These are phyloP conservation scores for Punctularia strigosozonata DNA, from an alignment of 768 basidiomycete species.

Conservation along the genomic window DNA sequence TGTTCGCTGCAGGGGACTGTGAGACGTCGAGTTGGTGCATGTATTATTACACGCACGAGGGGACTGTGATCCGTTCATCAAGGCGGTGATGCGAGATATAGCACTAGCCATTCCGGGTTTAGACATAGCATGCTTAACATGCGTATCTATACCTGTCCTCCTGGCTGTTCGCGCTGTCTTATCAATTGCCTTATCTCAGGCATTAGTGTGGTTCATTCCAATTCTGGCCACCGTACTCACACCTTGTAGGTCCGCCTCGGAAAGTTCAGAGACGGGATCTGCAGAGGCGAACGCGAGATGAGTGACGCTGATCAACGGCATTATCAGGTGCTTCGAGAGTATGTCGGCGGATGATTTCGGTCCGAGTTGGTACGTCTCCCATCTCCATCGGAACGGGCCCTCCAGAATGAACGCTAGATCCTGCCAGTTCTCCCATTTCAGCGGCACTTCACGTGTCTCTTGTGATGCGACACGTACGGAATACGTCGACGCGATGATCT, in stretches of 20 bases:
- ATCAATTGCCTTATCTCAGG: conserved; percentile 43
- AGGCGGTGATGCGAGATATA: conserved; percentile 58
- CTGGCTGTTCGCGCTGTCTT: conserved; percentile 60
- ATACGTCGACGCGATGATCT: conserved; percentile 44
- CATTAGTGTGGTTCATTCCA: conserved; percentile 3
- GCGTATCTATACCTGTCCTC: conserved; percentile 54
- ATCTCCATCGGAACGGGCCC: conserved; percentile 64
- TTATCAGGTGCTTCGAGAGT: conserved; percentile 67
- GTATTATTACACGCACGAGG: conserved; percentile 34
- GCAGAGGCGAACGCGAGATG: conserved; percentile 57
- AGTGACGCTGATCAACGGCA: conserved; percentile 61
- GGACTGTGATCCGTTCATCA: conserved; percentile 51
- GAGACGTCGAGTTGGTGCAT: conserved; percentile 6
- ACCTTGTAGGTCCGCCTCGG: conserved; percentile 54
- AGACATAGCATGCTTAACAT: conserved; percentile 59
- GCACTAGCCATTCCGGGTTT: conserved; percentile 58
- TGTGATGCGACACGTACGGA: conserved; percentile 30
- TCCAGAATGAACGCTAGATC: conserved; percentile 56
- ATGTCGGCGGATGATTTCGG: conserved; percentile 56
- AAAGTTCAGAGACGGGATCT: conserved; percentile 42
- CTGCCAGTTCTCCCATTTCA: conserved; percentile 22
- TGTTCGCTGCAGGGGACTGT: conserved; percentile 30
- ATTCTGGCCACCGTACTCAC: conserved; percentile 21
- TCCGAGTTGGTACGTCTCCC: conserved; percentile 62
- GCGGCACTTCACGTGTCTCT: conserved; percentile 8